Evolutionary conservation across 2,329 filamentous ascomycete species (phyloP), one percentile per base, ranked within the genome.

Genomic region (Penicillium corylophilum): DNA sequence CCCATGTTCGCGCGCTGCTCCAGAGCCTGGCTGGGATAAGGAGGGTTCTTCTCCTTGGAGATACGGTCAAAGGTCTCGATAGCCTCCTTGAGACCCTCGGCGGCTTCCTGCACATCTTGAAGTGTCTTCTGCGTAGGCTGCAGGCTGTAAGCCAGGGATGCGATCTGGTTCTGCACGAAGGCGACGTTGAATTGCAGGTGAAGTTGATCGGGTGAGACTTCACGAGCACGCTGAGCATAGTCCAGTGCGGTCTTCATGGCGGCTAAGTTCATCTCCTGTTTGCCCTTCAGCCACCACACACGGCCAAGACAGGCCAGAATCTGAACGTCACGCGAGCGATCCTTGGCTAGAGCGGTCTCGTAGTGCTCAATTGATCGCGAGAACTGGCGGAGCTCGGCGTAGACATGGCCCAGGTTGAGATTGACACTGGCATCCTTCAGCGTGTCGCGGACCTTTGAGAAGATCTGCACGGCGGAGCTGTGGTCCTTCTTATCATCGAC

Each of bases 1-100:
- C 90, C 92, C 94, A 99, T 99, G 78, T 90, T 95, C 39, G 94
- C 93, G 67, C 95, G 90, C 73, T 95, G 90, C 71, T 97, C 93
- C 31, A 99, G 84, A 62, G 96, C 90, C 54, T 88, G 82, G 63
- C 90, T 87, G 6, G 93, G 94, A 72, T 96, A 99, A 0, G 94
- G 95, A 4, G 94, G 83, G 54, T 80, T 81, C 50, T 84, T 84
- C 31, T 77, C 76, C 58, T 81, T 79, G 1, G 84, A 82, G 46
- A 88, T 80, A 18, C 76, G 77, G 31, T 76, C 77, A 54, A 88
- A 84, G 9, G 80, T 76, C 46, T 87, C 85, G 60, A 97, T 96
- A 13, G 94, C 93, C 57, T 88, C 83, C 57, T 95, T 91, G 1
- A 99, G 81, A 3, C 91, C 94, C 16, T 84, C 79, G 0, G 86